These are phyloP conservation scores for Fusarium scirpi DNA, from an alignment of 2,329 filamentous ascomycete genomes.

Conservation along the genomic window DNA sequence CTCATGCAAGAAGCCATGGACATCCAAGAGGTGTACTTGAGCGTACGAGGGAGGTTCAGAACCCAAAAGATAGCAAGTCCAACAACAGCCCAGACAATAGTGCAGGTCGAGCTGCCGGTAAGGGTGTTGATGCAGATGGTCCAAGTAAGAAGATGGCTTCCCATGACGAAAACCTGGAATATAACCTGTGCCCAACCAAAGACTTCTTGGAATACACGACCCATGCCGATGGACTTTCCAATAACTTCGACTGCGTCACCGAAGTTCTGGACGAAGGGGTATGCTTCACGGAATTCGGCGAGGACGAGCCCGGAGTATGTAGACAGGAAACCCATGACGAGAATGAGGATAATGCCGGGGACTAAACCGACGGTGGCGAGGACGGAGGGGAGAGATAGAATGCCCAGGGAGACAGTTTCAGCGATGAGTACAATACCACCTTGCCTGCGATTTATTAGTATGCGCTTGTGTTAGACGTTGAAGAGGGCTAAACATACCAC, in stretches of 20 bases:
- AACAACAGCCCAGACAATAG: slow-evolving; percentile 72
- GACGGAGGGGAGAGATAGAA: slow-evolving; percentile 80
- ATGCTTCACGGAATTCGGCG: slow-evolving; percentile 77
- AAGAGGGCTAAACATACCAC: slow-evolving; percentile 48
- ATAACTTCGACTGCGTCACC: slow-evolving; percentile 74
- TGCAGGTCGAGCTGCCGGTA: slow-evolving; percentile 70
- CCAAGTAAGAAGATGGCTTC: slow-evolving; percentile 76
- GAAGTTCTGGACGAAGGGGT: slow-evolving; percentile 76
- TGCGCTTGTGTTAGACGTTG: background rate
- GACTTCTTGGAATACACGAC: slow-evolving; percentile 67
- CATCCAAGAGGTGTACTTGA: slow-evolving; percentile 71
- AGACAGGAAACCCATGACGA: slow-evolving; percentile 74
- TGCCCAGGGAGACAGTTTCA: slow-evolving; percentile 60
- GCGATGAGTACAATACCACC: slow-evolving; percentile 59
- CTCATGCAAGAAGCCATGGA: slow-evolving; percentile 72
- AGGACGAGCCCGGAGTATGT: slow-evolving; percentile 68
- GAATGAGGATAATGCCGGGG: slow-evolving; percentile 78
- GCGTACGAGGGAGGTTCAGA: slow-evolving; percentile 70
- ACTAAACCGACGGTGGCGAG: slow-evolving; percentile 78
- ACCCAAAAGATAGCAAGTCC: slow-evolving; percentile 69
- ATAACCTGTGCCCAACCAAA: slow-evolving; percentile 70
- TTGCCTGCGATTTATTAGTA: slow-evolving; percentile 51
- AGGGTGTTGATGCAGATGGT: slow-evolving; percentile 75
- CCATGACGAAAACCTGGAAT: slow-evolving; percentile 76
- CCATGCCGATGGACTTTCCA: slow-evolving; percentile 58